A percentile compares a stretch with the other conserved stretches of the same genome.
These are phyloP conservation scores for Melanomma pulvis-pyrius DNA, from an alignment of 495 filamentous ascomycete genomes.

Conservation along the genomic window DNA sequence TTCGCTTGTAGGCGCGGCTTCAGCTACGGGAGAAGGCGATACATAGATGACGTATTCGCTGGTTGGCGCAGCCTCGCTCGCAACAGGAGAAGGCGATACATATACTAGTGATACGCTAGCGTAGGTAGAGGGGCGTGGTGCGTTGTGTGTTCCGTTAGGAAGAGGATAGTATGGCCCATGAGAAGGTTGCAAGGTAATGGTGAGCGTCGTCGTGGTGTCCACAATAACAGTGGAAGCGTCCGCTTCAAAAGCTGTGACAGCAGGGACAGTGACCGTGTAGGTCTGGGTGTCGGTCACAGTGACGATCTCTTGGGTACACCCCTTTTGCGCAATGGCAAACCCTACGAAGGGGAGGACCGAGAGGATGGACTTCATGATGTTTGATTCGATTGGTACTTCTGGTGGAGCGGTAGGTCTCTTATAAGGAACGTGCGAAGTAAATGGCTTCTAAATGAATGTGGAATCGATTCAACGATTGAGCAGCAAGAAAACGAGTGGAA, in stretches of 20 bases:
- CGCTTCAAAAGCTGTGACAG: neutral
- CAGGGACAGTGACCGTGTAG: conserved; percentile 8
- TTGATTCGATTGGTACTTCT: neutral
- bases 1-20: neutral
- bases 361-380: conserved; percentile 32
- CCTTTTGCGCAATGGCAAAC: conserved; percentile 12
- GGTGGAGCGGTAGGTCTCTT: conserved; percentile 1
- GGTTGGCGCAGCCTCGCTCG: neutral
- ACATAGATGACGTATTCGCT: neutral
- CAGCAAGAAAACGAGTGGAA: conserved; percentile 25
- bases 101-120: neutral
- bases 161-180: conserved; percentile 4
- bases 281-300: conserved; percentile 24
- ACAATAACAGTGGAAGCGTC: neutral
- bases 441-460: neutral
- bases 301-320: conserved; percentile 6
- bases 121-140: neutral
- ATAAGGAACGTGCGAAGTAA: conserved; percentile 1
- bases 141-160: conserved; percentile 11
- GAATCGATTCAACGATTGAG: conserved; percentile 29
- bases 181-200: conserved; percentile 13
- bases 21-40: neutral
- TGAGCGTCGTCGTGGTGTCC: conserved; percentile 10
- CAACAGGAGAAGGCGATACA: neutral
- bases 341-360: conserved; percentile 19